A percentile compares a stretch with the other conserved stretches of the same genome.
Evolutionary conservation across 495 filamentous ascomycete species (phyloP).

Genomic region (Neurospora sp.): DNA sequence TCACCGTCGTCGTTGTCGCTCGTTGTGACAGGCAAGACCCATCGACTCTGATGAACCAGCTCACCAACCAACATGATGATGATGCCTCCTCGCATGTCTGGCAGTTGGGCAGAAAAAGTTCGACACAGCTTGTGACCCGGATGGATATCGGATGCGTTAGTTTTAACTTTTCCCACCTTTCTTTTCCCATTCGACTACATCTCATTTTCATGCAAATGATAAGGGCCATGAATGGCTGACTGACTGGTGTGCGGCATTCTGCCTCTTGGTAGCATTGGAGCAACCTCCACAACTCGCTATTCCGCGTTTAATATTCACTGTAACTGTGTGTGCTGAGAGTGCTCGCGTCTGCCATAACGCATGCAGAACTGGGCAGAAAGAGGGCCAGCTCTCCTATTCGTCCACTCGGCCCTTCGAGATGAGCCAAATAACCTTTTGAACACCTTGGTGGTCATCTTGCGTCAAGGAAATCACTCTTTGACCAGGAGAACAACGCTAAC

Average conservation of each 20-base stretch:
- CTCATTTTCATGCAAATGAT: not conserved
- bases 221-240: not conserved
- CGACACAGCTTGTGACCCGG: not conserved
- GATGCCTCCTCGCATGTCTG: not conserved
- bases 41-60: not conserved
- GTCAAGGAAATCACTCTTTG: not conserved
- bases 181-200: not conserved
- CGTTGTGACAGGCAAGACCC: not conserved
- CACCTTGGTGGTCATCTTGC: not conserved
- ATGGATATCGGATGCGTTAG: not conserved
- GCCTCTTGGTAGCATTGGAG: not conserved
- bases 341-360: not conserved
- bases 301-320: not conserved
- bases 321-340: not conserved
- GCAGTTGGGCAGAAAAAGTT: not conserved
- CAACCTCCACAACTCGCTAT: constrained; percentile 2
- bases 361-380: constrained; percentile 6
- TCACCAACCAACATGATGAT: not conserved
- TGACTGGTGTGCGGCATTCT: not conserved
- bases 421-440: not conserved
- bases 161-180: not conserved
- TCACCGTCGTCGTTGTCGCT: not conserved
- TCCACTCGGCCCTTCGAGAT: not conserved
- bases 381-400: not conserved
- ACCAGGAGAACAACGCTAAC: not conserved